Base-by-base conservation (phyloP, 78 protist species). In the Cavenderia fasciculata region DNA sequence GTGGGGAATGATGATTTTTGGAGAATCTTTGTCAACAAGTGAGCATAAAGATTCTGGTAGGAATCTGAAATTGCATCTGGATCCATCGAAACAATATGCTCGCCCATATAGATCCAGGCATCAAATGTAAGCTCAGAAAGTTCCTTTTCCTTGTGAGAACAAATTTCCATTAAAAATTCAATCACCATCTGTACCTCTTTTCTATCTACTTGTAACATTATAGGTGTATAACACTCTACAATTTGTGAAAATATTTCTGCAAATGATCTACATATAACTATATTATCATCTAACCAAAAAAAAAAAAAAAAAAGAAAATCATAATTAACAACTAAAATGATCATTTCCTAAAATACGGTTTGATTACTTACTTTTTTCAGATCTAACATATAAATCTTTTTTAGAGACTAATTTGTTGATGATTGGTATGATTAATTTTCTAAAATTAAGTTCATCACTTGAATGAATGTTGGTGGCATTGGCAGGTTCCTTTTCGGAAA, bases 211-310 rank as follows among this genome's bases (percentile, higher is more conserved):
- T 79, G 78, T 5, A 47, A 40, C 49, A 79, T 79, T 6, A 79
- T 61, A 11, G 89, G 89, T 68, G 89, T 57, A 79, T 79, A 79
- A 52, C 89, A 79, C 25, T 79, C 77, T 36, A 66, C 89, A 66
- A 79, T 79, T 63, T 79, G 89, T 68, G 89, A 79, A 11, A 79
- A 16, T 25, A 68, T 29, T 21, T 79, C 89, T 66, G 89, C 66
- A 66, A 79, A 79, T 41, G 73, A 31, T 59, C 85, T 56, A 59
- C 85, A 72, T 36, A 72, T 72, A 52, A 52, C 31, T 36, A 72
- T 23, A 34, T 72, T 52, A 72, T 72, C 79, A 52, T 52, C 79
- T 72, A 23, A 23, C 5, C 7, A 10, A 36, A 36, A 52, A 21
- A 25, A 21, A 0, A 52, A 72, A 4, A n/a, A 70, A 49, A 33